Conservation (phyloP, 257 asterid species). For the Solanum ossicruentum region DNA sequence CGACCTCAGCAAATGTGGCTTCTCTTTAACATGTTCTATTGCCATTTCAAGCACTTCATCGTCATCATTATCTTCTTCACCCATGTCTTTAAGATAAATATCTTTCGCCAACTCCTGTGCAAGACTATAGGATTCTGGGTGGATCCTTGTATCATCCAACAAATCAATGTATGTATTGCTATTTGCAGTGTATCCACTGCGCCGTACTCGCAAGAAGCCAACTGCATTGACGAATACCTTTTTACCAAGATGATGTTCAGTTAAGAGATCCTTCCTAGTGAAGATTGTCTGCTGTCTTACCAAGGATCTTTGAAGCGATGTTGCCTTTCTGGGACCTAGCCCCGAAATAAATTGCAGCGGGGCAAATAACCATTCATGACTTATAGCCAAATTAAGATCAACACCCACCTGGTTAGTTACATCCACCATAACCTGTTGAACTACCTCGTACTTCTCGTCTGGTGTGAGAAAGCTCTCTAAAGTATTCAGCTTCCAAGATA, state of each 20-base stretch:
- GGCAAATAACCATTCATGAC: constrained; percentile 89
- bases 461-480: constrained; percentile 81
- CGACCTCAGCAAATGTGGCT: constrained; percentile 62
- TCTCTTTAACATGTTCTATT: constrained; percentile 84
- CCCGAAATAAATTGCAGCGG: constrained; percentile 91
- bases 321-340: constrained; percentile 94
- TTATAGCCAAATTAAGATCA: constrained; percentile 43
- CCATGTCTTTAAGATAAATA: constrained; percentile 61
- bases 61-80: constrained; percentile 68
- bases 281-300: constrained; percentile 80
- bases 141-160: constrained; percentile 91
- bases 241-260: constrained; percentile 71
- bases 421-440: constrained; percentile 92
- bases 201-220: constrained; percentile 82
- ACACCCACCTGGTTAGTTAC: constrained; percentile 90
- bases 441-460: constrained; percentile 86
- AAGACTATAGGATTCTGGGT: constrained; percentile 84
- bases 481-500: constrained; percentile 87
- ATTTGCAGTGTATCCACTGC: constrained; percentile 79
- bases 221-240: constrained; percentile 88
- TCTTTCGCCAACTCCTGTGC: constrained; percentile 92
- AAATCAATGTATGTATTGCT: constrained; percentile 79
- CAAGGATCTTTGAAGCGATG: constrained; percentile 74
- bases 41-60: constrained; percentile 91
- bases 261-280: constrained; percentile 77